A percentile compares a stretch with the other conserved stretches of the same genome.
These are phyloP conservation scores for Simmondsia chinensis DNA, from an alignment of 148 eudicot genomes.

Conservation along the genomic window DNA sequence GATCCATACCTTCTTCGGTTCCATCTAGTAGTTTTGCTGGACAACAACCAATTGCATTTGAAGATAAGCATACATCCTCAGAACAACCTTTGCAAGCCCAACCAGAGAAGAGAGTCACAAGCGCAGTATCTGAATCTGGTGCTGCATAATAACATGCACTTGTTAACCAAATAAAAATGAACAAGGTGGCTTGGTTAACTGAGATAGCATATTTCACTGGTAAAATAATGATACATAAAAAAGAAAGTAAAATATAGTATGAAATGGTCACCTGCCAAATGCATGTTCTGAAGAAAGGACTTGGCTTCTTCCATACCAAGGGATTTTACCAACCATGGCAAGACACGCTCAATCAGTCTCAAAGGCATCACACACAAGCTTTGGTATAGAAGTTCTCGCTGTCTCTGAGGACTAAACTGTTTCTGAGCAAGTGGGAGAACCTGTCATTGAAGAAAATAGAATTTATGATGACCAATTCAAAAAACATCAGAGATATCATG, in stretches of 20 bases:
- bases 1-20: slow-evolving; percentile 27
- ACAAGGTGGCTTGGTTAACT: no score
- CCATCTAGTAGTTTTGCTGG: slow-evolving; percentile 37
- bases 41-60: slow-evolving; percentile 56
- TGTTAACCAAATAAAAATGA: slow-evolving; percentile 13
- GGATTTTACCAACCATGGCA: slow-evolving; percentile 91
- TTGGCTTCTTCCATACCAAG: slow-evolving; percentile 67
- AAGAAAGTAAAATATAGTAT: no score
- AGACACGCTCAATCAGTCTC: slow-evolving; percentile 83
- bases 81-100: slow-evolving; percentile 94
- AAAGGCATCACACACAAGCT: slow-evolving; percentile 94
- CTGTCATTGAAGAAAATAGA: slow-evolving; percentile 14
- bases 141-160: slow-evolving; percentile 49
- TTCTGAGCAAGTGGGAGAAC: slow-evolving; percentile 85
- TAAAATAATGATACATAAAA: no score
- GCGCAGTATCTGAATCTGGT: slow-evolving; percentile 68
- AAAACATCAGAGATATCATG: no score
- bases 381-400: slow-evolving; percentile 78
- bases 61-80: slow-evolving; percentile 53
- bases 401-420: slow-evolving; percentile 60
- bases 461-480: no score
- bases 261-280: slow-evolving; percentile 81
- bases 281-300: slow-evolving; percentile 66
- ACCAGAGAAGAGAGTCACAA: slow-evolving; percentile 89
- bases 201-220: no score